Conservation (phyloP, 2,329 filamentous ascomycete genomes). For the Scytalidium lignicola region DNA sequence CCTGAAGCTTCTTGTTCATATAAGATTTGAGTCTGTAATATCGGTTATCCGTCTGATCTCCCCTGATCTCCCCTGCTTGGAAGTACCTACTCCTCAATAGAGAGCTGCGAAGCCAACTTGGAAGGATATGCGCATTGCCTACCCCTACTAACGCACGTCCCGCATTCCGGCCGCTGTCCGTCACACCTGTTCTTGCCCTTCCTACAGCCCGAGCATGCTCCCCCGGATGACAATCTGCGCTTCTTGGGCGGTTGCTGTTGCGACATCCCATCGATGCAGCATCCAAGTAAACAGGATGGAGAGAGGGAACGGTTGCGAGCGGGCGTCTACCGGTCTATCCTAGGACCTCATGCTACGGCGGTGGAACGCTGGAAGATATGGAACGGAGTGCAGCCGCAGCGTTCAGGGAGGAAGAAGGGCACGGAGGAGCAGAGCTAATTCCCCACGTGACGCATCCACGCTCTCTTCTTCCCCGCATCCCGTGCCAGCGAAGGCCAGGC, state of each 20-base stretch:
- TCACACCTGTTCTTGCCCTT: neutral
- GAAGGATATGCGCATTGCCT: neutral
- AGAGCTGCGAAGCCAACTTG: neutral
- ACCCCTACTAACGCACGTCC: neutral
- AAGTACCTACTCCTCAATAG: neutral
- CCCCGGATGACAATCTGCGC: neutral
- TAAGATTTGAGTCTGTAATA: neutral
- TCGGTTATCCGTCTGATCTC: neutral
- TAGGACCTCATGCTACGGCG: too few relatives aligned
- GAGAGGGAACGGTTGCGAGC: too few relatives aligned
- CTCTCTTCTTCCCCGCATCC: too few relatives aligned
- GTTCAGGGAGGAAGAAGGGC: too few relatives aligned
- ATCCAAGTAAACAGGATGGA: too few relatives aligned
- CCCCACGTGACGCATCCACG: too few relatives aligned
- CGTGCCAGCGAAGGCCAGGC: too few relatives aligned
- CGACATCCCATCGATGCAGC: too few relatives aligned
- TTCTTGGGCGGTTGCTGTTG: neutral
- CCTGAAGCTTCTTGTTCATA: neutral
- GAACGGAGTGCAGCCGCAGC: too few relatives aligned
- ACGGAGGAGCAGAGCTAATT: too few relatives aligned
- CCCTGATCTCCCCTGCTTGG: neutral
- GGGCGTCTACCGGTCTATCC: too few relatives aligned
- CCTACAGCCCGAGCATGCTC: neutral
- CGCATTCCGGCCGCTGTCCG: neutral
- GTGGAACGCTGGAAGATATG: too few relatives aligned